Conservation (phyloP, 257 asterid genomes). For the Scutellaria baicalensis region DNA sequence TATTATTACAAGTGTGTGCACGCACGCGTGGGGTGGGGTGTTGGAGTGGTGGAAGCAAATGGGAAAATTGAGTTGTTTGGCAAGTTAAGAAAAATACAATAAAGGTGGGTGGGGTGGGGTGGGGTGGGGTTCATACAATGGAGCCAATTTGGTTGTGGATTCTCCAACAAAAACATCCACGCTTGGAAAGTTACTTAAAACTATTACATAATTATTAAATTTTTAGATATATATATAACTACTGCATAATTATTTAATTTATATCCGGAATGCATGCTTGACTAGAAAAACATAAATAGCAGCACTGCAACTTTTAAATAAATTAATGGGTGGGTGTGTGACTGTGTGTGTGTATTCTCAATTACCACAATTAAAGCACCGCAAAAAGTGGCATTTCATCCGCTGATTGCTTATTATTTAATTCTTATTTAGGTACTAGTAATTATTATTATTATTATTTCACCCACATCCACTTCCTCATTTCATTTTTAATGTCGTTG, state of each 20-base stretch:
- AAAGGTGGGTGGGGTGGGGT: background rate
- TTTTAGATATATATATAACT: background rate
- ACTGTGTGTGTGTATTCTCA: background rate
- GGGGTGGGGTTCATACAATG: slow-evolving; percentile 25
- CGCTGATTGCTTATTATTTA: slow-evolving; percentile 21
- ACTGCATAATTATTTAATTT: too few species aligned
- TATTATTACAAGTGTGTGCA: background rate
- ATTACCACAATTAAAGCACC: slow-evolving; percentile 24
- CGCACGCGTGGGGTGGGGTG: slow-evolving; percentile 35
- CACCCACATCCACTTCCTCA: slow-evolving; percentile 13
- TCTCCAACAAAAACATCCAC: slow-evolving; percentile 48
- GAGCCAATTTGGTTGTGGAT: slow-evolving; percentile 46
- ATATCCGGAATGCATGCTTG: slow-evolving; percentile 6
- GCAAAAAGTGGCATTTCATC: slow-evolving; percentile 34
- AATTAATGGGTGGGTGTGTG: background rate
- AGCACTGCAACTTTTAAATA: background rate
- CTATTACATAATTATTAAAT: background rate
- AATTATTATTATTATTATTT: slow-evolving; percentile 1
- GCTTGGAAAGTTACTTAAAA: slow-evolving; percentile 31
- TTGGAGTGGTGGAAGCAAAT: slow-evolving; percentile 34
- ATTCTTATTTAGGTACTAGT: background rate
- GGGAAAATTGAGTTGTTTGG: slow-evolving; percentile 20
- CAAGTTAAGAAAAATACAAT: background rate
- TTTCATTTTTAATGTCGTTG: slow-evolving; percentile 13
- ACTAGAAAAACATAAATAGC: slow-evolving; percentile 15